Percentiles rank a stretch among this genome's conserved stretches.
These are phyloP conservation scores for Solanum chmielewskii DNA, from an alignment of 257 asterid species.

Conservation along the genomic window DNA sequence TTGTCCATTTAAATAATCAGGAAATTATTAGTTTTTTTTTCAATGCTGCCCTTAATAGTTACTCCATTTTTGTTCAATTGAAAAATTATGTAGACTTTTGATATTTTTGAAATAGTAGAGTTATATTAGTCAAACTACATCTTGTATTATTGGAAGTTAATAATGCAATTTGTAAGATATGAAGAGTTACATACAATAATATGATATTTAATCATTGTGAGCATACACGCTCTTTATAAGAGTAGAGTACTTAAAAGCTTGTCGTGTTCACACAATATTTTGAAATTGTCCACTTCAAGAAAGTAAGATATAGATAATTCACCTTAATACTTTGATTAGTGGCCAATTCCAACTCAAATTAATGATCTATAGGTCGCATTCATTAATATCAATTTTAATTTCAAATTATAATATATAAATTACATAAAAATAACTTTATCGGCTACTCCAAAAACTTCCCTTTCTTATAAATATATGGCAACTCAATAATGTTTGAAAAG, in stretches of 20 bases:
- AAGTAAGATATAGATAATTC: background rate
- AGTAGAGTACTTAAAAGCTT: background rate
- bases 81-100: too few species aligned
- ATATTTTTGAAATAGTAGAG: too few species aligned
- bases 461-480: background rate
- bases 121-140: too few species aligned
- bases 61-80: too few species aligned
- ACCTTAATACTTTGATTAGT: background rate
- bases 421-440: background rate
- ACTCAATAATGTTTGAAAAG: background rate
- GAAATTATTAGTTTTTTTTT: too few species aligned
- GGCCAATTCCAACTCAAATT: background rate
- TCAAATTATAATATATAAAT: too few species aligned
- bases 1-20: too few species aligned
- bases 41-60: too few species aligned
- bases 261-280: background rate
- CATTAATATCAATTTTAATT: too few species aligned
- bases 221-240: background rate
- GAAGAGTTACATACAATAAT: background rate
- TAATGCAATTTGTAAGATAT: background rate
- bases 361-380: too few species aligned
- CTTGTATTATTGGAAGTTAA: too few species aligned
- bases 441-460: accelerated
- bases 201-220: background rate
- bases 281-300: background rate